A percentile compares a stretch with the other conserved stretches of the same genome.
These are phyloP conservation scores for Hirsutella minnesotensis DNA, from an alignment of 2,329 filamentous ascomycete species.

Conservation along the genomic window DNA sequence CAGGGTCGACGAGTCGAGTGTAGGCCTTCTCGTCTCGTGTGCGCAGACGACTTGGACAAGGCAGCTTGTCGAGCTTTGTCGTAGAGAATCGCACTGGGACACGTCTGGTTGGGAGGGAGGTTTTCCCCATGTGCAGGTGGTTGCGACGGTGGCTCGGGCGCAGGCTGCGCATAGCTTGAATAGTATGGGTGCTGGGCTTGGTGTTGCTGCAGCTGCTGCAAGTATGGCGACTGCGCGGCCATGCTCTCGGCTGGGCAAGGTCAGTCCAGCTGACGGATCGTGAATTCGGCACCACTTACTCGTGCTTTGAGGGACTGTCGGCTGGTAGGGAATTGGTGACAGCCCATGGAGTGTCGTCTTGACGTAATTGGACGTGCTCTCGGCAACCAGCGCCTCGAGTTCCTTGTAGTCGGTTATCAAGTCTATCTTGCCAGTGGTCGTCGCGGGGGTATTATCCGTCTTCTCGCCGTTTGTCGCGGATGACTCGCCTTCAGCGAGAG, in stretches of 20 bases:
- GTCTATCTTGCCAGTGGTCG: slow-evolving; percentile 19
- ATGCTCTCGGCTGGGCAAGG: slow-evolving; percentile 16
- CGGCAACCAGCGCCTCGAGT: slow-evolving; percentile 29
- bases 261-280: slow-evolving; percentile 1
- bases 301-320: slow-evolving; percentile 27
- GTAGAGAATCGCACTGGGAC: slow-evolving; percentile 42
- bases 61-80: slow-evolving; percentile 48
- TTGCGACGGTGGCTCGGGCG: slow-evolving; percentile 20
- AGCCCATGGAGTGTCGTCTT: slow-evolving; percentile 30
- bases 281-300: slow-evolving; percentile 13
- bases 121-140: slow-evolving; percentile 20
- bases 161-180: slow-evolving; percentile 18
- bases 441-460: slow-evolving; percentile 10
- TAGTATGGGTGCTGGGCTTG: slow-evolving; percentile 24
- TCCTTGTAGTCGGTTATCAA: slow-evolving; percentile 28
- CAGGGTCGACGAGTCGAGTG: slow-evolving; percentile 64
- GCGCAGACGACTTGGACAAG: slow-evolving; percentile 42
- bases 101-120: slow-evolving; percentile 44
- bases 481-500: slow-evolving; percentile 10
- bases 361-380: slow-evolving; percentile 32
- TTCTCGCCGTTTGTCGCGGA: slow-evolving; percentile 14
- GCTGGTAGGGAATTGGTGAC: slow-evolving; percentile 30
- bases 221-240: slow-evolving; percentile 22
- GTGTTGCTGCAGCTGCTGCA: slow-evolving; percentile 25
- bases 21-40: slow-evolving; percentile 42